Percentiles rank a stretch among this genome's conserved stretches.
Evolutionary conservation across 2,329 filamentous ascomycete genomes (phyloP).

Genomic region (Nigrograna mackinnonii): DNA sequence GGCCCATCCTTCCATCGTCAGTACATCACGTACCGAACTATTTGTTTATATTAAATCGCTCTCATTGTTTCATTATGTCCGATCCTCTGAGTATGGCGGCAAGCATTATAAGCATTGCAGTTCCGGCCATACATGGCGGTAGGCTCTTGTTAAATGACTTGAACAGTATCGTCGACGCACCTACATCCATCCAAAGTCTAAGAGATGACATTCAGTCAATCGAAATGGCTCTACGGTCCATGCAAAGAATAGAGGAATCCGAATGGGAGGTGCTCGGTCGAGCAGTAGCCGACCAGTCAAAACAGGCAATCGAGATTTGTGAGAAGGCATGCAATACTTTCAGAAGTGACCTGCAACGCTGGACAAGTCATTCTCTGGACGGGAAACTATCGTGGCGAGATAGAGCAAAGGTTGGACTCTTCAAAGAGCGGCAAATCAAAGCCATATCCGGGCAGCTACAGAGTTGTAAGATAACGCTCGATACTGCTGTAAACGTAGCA

Average conservation of each 20-base stretch:
- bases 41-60: too few species aligned
- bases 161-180: not conserved
- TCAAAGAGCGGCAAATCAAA: constrained; percentile 37
- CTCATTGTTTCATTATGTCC: too few species aligned
- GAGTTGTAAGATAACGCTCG: constrained; percentile 35
- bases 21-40: too few species aligned
- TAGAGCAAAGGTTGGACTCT: constrained; percentile 37
- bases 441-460: constrained; percentile 40
- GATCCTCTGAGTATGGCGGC: constrained; percentile 34
- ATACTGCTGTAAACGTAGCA: constrained; percentile 29
- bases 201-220: not conserved
- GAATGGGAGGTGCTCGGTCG: constrained; percentile 36
- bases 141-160: not conserved
- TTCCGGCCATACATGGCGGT: constrained; percentile 29
- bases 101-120: constrained; percentile 27
- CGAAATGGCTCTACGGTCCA: not conserved
- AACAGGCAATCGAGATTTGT: constrained; percentile 30
- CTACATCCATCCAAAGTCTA: not conserved
- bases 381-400: constrained; percentile 35
- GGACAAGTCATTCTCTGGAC: constrained; percentile 38
- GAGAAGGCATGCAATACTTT: constrained; percentile 34
- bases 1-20: too few species aligned
- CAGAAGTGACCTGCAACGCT: constrained; percentile 29
- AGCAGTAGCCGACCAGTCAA: constrained; percentile 27
- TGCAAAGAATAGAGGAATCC: not conserved